A percentile compares a stretch with the other conserved stretches of the same genome.
These are phyloP conservation scores for Oryza rufipogon DNA, from an alignment of 176 grass and related monocot species.

Conservation along the genomic window DNA sequence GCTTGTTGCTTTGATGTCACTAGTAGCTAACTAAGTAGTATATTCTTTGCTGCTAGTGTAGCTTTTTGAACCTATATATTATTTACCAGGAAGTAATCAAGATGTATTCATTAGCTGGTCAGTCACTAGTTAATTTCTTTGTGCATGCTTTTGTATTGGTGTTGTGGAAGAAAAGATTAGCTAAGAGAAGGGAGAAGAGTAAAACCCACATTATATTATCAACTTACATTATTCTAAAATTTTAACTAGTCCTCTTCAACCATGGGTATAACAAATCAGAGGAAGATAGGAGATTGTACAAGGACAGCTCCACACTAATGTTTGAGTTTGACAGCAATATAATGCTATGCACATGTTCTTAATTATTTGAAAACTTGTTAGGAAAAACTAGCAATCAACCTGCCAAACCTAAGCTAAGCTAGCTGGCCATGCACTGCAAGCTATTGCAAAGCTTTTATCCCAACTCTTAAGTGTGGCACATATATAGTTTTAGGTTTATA, in stretches of 20 bases:
- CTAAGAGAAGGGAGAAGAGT: neutral
- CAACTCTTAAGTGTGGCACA: too few relatives aligned
- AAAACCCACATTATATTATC: neutral
- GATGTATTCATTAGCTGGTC: neutral
- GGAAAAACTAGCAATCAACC: neutral
- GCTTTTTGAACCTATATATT: neutral
- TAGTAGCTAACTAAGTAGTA: neutral
- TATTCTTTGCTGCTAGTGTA: neutral
- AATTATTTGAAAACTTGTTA: neutral
- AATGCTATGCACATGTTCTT: neutral
- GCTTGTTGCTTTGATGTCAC: conserved; percentile 4
- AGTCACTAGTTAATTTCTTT: neutral
- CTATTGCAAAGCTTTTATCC: too few relatives aligned
- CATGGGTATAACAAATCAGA: neutral
- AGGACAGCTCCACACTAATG: neutral
- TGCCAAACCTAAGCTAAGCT: neutral
- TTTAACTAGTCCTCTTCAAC: neutral
- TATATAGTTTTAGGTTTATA: neutral
- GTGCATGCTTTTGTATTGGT: neutral
- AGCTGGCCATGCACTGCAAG: neutral
- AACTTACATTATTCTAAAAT: neutral
- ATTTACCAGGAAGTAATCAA: neutral
- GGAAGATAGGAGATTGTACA: neutral
- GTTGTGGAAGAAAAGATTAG: neutral
- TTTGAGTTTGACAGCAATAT: neutral